A percentile compares a stretch with the other conserved stretches of the same genome.
These are phyloP conservation scores for Scedosporium aurantiacum DNA, from an alignment of 2,329 filamentous ascomycete genomes.

Conservation along the genomic window DNA sequence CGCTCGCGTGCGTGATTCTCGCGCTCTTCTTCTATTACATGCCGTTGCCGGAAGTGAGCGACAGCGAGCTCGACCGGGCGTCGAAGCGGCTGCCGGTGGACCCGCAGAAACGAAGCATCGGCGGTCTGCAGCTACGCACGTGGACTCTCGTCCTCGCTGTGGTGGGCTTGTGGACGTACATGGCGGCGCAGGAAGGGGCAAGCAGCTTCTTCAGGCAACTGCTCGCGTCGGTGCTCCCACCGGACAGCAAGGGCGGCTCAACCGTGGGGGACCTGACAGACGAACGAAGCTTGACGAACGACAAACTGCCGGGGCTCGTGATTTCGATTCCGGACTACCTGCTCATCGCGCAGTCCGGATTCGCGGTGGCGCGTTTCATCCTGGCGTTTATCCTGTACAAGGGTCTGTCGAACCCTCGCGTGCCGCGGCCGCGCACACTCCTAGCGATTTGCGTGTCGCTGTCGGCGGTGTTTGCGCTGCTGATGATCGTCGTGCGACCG, in stretches of 20 bases:
- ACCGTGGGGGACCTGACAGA: constrained; percentile 32
- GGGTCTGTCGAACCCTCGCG: constrained; percentile 32
- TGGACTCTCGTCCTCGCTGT: constrained; percentile 58
- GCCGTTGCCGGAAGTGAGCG: constrained; percentile 50
- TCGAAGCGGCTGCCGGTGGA: constrained; percentile 38
- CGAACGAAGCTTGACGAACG: constrained; percentile 17
- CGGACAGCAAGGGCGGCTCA: constrained; percentile 13
- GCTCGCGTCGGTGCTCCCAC: constrained; percentile 29
- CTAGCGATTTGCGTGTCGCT: constrained; percentile 50
- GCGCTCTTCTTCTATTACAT: constrained; percentile 60
- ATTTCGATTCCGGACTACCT: constrained; percentile 54
- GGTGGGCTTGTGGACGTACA: constrained; percentile 67
- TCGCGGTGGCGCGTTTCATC: constrained; percentile 63
- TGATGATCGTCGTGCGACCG: constrained; percentile 34
- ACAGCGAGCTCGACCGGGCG: constrained; percentile 40
- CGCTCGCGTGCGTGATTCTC: constrained; percentile 59
- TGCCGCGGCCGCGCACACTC: constrained; percentile 58
- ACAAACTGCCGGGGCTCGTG: constrained; percentile 32
- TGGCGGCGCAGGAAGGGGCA: constrained; percentile 59
- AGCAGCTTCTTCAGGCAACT: constrained; percentile 49
- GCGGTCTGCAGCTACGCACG: constrained; percentile 42
- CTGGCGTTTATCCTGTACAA: constrained; percentile 54
- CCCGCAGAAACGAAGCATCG: constrained; percentile 34
- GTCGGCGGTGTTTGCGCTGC: constrained; percentile 42
- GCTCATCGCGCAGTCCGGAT: constrained; percentile 60